Evolutionary conservation across 2,329 filamentous ascomycete genomes (phyloP), one percentile per base, ranked within the genome.

Genomic region (Colletotrichum musae): DNA sequence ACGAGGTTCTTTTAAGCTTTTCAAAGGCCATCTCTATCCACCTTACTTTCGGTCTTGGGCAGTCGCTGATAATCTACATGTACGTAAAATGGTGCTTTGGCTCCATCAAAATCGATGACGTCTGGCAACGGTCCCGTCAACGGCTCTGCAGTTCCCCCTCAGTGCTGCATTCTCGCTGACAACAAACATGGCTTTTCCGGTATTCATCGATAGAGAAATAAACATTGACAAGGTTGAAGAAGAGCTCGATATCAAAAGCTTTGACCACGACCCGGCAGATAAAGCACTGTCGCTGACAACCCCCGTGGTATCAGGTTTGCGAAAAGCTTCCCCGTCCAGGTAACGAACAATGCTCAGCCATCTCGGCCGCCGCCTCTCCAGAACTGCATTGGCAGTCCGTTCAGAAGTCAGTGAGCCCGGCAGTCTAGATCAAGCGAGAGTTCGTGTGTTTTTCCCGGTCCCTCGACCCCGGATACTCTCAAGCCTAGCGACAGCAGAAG

Each of bases 41-140:
- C 47, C 24, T 62, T 12, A 53, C 16, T 54, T 54, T 54, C 59
- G 59, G 59, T 53, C n/a, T 43, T 43, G 13, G 16, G 16, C 13
- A 15, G 15, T n/a, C n/a, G 13, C 6, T 43, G 21, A 60, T 60
- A 60, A 60, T 47, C 58, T 60, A 60, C 10, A 60, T 47, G 47
- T 60, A 60, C 10, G 18, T 41, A 26, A 13, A 26, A 13, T 28
- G 10, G 47, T n/a, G 47, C 47, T 52, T 51, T 52, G 2, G 47
- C 12, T 0, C 12, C 5, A 21, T 28, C 0, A 3, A 15, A 36
- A 26, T 60, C 47, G 32, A 60, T 60, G 58, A 60, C 58, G 58
- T 60, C 58, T 18, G 32, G 3, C 3, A 36, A 10, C 32, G 32
- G 32, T 36, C 32, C 32, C 10, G 32, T 36, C 32, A 36, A 36